Percentiles rank a stretch among this genome's conserved stretches.
Evolutionary conservation across 1,284 basidiomycete species (phyloP).

Genomic region (Trametes sp.): DNA sequence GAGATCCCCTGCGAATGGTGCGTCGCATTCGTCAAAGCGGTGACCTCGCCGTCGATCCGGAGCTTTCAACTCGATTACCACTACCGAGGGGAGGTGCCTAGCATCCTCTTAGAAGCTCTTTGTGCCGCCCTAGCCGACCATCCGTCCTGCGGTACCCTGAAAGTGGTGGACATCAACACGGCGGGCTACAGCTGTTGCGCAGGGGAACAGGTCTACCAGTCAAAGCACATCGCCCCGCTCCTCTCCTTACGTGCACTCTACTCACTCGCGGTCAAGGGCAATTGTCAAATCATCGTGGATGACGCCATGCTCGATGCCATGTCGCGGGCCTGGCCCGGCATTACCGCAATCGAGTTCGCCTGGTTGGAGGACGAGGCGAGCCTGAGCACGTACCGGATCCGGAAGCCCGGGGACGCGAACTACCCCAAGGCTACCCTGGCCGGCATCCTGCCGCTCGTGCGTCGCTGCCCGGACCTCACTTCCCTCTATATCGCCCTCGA

Average conservation of each 20-base stretch:
- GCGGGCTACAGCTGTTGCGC: background rate
- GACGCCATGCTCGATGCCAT: background rate
- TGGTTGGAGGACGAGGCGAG: background rate
- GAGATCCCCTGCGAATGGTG: background rate
- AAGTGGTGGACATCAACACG: background rate
- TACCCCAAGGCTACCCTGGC: background rate
- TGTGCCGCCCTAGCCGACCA: background rate
- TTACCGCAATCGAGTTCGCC: background rate
- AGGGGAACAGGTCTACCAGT: background rate
- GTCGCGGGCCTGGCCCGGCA: background rate
- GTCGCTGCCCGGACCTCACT: background rate
- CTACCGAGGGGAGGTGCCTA: background rate
- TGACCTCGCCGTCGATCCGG: background rate
- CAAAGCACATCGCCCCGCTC: background rate
- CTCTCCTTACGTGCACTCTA: background rate
- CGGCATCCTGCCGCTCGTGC: background rate
- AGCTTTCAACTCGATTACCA: background rate
- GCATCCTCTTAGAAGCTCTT: background rate
- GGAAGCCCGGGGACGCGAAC: background rate
- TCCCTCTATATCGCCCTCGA: background rate
- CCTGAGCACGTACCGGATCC: background rate
- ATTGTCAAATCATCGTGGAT: background rate
- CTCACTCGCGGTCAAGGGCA: background rate
- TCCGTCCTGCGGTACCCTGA: background rate
- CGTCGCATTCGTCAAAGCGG: background rate